phyloP scores from a whole-genome alignment of 176 grass and related monocot genomes.

The Typha latifolia region DNA sequence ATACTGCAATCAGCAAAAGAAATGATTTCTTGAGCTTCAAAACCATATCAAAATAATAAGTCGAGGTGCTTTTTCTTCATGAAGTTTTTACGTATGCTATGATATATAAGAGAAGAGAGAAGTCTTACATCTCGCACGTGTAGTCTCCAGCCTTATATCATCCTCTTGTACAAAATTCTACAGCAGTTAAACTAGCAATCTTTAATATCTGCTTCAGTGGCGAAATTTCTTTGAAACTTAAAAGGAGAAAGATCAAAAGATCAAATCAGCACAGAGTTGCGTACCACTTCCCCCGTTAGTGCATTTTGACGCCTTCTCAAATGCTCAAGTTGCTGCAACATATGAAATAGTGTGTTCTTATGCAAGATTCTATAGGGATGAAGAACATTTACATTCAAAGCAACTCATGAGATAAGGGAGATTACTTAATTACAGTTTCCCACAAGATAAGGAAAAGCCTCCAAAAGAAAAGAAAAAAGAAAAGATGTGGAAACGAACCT shows the following conservation, averaged over 20 bases:
- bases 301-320: constrained; percentile 36
- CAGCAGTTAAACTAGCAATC: constrained; percentile 1
- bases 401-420: too few species aligned
- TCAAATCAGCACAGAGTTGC: background rate
- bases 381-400: too few species aligned
- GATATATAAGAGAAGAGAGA: background rate
- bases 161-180: constrained; percentile 59
- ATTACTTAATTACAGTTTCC: too few species aligned
- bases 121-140: constrained; percentile 40
- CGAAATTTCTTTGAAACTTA: background rate
- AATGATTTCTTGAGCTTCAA: background rate
- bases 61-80: constrained; percentile 6
- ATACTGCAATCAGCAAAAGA: constrained; percentile 33
- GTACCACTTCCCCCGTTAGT: constrained; percentile 28
- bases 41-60: background rate
- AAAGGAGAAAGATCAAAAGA: background rate
- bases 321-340: constrained; percentile 40
- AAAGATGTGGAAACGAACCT: too few species aligned
- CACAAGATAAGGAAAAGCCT: too few species aligned
- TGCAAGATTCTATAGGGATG: background rate
- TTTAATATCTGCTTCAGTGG: background rate
- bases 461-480: too few species aligned
- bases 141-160: constrained; percentile 49
- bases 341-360: background rate
- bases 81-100: background rate